phyloP scores from a whole-genome alignment of 345 rosid genomes.

The Iberis pinnata region DNA sequence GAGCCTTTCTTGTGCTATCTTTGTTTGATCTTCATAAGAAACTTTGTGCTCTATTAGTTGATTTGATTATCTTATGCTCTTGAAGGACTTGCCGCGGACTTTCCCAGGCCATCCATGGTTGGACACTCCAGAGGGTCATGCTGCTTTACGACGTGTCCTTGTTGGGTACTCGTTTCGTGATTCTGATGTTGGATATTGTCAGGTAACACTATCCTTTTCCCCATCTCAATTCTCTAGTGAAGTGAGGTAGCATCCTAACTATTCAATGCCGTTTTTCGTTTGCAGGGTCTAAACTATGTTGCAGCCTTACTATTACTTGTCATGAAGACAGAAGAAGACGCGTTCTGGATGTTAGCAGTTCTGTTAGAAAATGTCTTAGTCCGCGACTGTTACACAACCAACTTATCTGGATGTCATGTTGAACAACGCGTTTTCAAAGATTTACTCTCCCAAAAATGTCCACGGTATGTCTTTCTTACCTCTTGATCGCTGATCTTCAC shows the following conservation, averaged over 20 bases:
- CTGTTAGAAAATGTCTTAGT: constrained; percentile 92
- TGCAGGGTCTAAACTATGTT: constrained; percentile 92
- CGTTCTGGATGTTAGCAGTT: constrained; percentile 98
- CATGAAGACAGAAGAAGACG: constrained; percentile 99
- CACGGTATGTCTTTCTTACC: constrained; percentile 42
- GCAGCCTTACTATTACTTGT: constrained; percentile 90
- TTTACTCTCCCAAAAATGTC: constrained; percentile 75
- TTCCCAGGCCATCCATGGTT: constrained; percentile 99
- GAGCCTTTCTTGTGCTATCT: not conserved
- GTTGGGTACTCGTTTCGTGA: constrained; percentile 96
- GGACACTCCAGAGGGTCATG: constrained; percentile 98
- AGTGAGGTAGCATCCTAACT: not conserved
- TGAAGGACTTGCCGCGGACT: constrained; percentile 93
- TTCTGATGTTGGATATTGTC: constrained; percentile 99
- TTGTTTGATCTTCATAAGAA: not conserved
- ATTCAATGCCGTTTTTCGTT: constrained; percentile 3
- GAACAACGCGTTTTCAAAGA: constrained; percentile 98
- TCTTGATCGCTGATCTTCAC: not conserved
- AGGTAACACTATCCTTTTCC: constrained; percentile 42
- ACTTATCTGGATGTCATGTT: constrained; percentile 95
- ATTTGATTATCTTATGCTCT: not conserved
- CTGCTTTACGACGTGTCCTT: constrained; percentile 84
- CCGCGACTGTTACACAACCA: constrained; percentile 87
- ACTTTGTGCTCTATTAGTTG: not conserved
- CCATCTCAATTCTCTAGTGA: not conserved